phyloP scores from a whole-genome alignment of 257 asterid genomes.

The Jacaranda copaia region DNA sequence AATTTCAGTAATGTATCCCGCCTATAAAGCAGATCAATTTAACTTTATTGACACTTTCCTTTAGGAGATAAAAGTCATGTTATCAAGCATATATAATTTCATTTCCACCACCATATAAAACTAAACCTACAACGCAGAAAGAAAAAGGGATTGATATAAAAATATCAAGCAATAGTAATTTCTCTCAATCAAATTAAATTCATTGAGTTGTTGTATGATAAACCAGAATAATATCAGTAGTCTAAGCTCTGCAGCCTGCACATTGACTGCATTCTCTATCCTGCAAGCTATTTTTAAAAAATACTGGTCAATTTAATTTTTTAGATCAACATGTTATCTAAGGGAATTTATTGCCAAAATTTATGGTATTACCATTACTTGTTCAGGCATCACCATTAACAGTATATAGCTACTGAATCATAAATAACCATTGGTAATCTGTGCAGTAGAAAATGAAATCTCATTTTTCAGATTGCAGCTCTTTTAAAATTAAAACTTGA shows the following conservation, averaged over 20 bases:
- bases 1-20: background rate
- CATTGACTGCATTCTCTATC: too few species aligned
- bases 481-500: background rate
- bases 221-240: too few species aligned
- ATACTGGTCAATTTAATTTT: background rate
- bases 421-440: background rate
- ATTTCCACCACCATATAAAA: too few species aligned
- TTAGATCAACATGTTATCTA: background rate
- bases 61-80: background rate
- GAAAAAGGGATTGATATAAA: too few species aligned
- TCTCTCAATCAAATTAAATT: too few species aligned
- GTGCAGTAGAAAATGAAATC: background rate
- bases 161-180: too few species aligned
- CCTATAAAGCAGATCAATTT: conserved; percentile 5
- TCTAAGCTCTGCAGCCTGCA: too few species aligned
- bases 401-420: conserved; percentile 19
- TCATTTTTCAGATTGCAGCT: background rate
- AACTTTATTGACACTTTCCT: background rate
- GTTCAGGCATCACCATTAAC: background rate
- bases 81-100: background rate
- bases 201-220: too few species aligned
- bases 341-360: background rate
- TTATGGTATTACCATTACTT: background rate
- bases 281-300: too few species aligned
- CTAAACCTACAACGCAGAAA: too few species aligned